Conservation (phyloP, 2,329 filamentous ascomycete genomes). For the Botrytis elliptica region DNA sequence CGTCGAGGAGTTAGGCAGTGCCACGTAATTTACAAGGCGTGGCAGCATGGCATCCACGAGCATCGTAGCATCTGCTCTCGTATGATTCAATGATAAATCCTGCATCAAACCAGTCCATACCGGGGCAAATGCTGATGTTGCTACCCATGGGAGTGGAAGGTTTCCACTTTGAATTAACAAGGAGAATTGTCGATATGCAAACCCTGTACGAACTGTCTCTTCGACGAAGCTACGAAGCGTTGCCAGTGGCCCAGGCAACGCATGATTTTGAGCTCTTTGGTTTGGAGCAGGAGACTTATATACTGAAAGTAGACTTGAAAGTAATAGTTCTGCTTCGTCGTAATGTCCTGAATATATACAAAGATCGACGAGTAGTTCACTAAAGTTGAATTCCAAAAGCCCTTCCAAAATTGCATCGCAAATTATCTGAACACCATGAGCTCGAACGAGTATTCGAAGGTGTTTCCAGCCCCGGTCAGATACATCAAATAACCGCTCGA, state of each 20-base stretch:
- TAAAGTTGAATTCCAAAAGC: conserved; percentile 45
- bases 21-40: conserved; percentile 29
- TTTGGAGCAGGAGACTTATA: conserved; percentile 42
- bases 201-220: conserved; percentile 38
- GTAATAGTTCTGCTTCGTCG: conserved; percentile 45
- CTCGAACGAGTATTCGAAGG: conserved; percentile 47
- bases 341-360: conserved; percentile 42
- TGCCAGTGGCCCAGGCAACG: conserved; percentile 38
- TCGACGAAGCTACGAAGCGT: conserved; percentile 41
- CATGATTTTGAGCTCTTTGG: conserved; percentile 32
- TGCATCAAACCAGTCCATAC: conserved; percentile 45
- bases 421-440: conserved; percentile 48
- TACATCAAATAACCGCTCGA: conserved; percentile 46
- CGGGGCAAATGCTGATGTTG: conserved; percentile 43
- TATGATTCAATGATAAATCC: conserved; percentile 38
- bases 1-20: neutral
- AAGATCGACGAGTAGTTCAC: conserved; percentile 44
- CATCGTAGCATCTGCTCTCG: conserved; percentile 40
- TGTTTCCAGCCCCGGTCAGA: conserved; percentile 47
- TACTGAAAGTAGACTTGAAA: conserved; percentile 40
- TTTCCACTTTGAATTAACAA: conserved; percentile 40
- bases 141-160: conserved; percentile 47
- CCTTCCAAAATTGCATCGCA: conserved; percentile 45
- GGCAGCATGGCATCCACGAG: conserved; percentile 43
- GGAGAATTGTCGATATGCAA: conserved; percentile 43